Evolutionary conservation across 345 rosid genomes (phyloP), one percentile per base, ranked within the genome.

Genomic region (Brassica nigra): DNA sequence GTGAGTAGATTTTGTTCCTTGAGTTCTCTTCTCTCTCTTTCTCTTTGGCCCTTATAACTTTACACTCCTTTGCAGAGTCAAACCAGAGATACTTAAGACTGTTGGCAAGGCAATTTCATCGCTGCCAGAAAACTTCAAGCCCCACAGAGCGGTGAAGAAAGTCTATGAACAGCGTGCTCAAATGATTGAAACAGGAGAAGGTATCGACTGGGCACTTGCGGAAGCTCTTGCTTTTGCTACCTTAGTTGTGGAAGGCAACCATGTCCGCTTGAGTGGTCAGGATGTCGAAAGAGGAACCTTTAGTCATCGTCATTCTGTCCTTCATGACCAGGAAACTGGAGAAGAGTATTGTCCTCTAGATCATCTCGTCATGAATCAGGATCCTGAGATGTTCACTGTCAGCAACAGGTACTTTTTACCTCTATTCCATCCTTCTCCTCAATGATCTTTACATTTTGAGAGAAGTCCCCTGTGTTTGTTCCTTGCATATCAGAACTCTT

Each of bases 251-350:
- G 97, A 92, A 85, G 97, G 97, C 75, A 90, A 92, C 78, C 97
- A 90, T 88, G 95, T 92, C 76, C 88, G 97, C 29, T 80, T 92
- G 88, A 92, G 97, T 49, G 97, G 95, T 33, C 97, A 92, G 80
- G 97, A 92, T 86, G 97, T 92, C 6, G 95, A 92, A 83, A 83
- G 97, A 83, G 97, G 97, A 81, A 92, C 97, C 16, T 92, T 88
- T 76, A 92, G 93, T 80, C 92, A 92, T 63, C 86, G 97, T 37
- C 97, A 89, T 80, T 74, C 97, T 28, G 89, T 90, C 18, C 16
- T 92, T 77, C 93, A 92, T 78, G 92, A 90, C 85, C 97, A 92
- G 68, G 92, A 87, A 75, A 85, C 92, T 1, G 92, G 97, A 76
- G 82, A 86, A 75, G 65, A 85, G 83, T 92, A 92, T 68, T 92